These are phyloP conservation scores for Phascolomyces articulosus DNA, from an alignment of 371 early-diverging fungal species.

Conservation along the genomic window DNA sequence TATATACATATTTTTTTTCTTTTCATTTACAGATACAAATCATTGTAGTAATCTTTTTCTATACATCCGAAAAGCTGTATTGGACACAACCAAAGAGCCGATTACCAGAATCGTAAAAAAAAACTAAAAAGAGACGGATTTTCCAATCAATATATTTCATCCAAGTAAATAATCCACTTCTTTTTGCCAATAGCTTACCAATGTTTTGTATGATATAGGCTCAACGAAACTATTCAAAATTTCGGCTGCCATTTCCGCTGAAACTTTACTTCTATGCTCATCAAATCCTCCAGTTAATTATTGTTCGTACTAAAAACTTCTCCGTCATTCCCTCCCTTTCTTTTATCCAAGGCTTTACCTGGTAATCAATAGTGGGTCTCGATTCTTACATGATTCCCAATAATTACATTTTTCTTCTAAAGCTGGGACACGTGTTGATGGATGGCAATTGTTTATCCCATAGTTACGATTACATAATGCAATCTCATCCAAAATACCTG, in stretches of 20 bases:
- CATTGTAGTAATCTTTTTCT: background rate
- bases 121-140: background rate
- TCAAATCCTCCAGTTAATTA: too few species aligned
- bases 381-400: slow-evolving; percentile 85
- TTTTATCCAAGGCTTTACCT: slow-evolving; percentile 33
- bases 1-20: too few species aligned
- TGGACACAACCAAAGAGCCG: slow-evolving; percentile 2
- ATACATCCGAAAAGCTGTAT: slow-evolving; percentile 5
- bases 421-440: slow-evolving; percentile 74
- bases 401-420: slow-evolving; percentile 72
- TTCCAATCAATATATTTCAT: too few species aligned
- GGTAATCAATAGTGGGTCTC: slow-evolving; percentile 71
- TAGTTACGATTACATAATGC: slow-evolving; percentile 71
- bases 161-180: too few species aligned
- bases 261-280: slow-evolving; percentile 57
- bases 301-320: too few species aligned
- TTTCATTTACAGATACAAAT: background rate
- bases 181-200: too few species aligned
- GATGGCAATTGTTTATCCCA: slow-evolving; percentile 75
- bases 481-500: slow-evolving; percentile 12
- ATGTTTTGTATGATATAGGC: slow-evolving; percentile 80
- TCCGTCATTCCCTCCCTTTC: too few species aligned
- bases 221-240: slow-evolving; percentile 81
- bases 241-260: slow-evolving; percentile 82
- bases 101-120: slow-evolving; percentile 9